Evolutionary conservation across 164 flowering plant species (phyloP), one percentile per base, ranked within the genome.

Genomic region (Malania oleifera): DNA sequence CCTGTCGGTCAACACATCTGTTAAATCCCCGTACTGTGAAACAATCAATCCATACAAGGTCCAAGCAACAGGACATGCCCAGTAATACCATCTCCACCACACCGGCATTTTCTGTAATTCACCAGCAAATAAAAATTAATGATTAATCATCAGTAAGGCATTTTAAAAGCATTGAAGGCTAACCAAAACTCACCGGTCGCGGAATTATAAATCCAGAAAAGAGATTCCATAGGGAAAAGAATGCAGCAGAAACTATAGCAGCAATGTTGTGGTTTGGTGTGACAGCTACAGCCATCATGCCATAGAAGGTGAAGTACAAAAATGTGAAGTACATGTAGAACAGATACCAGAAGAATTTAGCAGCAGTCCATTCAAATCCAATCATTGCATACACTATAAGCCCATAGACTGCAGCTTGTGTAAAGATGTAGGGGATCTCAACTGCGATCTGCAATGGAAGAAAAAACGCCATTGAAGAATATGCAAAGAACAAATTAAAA

Each of bases 271-370:
- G 65, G 63, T 77, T 78, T 39, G 87, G 87, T 3, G 85, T 78
- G 50, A 78, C 28, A 12, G 77, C 82, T 47, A 82, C 80, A 0
- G 74, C 49, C 81, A 80, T 80, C 87, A 82, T 82, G 15, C 85
- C 87, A 20, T 75, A 78, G 68, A 61, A 78, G 34, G 81, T 80
- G 70, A 75, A 82, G 71, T 76, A 78, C 23, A 77, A 59, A 25
- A 82, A 62, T 0, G 85, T 67, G 74, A 71, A 71, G 72, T 29
- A 76, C 78, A 77, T 73, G 72, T 68, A 78, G 70, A 71, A 82
- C 7, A 76, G 20, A 29, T 73, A 74, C 84, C 82, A 80, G 18
- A 80, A 73, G 64, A 78, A 78, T 50, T 82, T 82, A 1, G 67
- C 70, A 5, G 54, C 74, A 1, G 75, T 67, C 84, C 82, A 78